A percentile compares a stretch with the other conserved stretches of the same genome.
Evolutionary conservation across 2,329 filamentous ascomycete species (phyloP).

Genomic region (Phialophora expanda): DNA sequence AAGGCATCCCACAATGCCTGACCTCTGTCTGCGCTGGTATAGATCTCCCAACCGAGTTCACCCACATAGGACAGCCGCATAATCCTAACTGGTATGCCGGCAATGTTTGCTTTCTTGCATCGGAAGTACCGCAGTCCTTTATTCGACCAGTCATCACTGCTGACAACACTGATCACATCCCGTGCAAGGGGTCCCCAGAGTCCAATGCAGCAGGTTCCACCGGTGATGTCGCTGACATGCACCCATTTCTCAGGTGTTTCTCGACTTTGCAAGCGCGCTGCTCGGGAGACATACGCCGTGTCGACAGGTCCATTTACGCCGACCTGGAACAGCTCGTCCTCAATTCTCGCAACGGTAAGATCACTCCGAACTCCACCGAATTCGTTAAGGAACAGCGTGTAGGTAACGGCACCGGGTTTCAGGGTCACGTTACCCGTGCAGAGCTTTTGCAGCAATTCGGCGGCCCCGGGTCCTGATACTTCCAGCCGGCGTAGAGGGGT

Average conservation of each 20-base stretch:
- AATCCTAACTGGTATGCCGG: conserved; percentile 61
- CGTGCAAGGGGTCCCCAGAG: conserved; percentile 65
- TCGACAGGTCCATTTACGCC: conserved; percentile 63
- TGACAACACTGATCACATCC: conserved; percentile 56
- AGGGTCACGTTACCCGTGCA: conserved; percentile 47
- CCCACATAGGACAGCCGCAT: conserved; percentile 66
- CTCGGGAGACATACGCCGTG: conserved; percentile 59
- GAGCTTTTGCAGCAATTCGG: conserved; percentile 60
- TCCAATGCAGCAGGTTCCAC: conserved; percentile 64
- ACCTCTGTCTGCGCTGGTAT: conserved; percentile 64
- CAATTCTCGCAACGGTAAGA: conserved; percentile 61
- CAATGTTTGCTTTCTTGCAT: conserved; percentile 57
- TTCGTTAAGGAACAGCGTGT: conserved; percentile 62
- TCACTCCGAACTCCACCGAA: conserved; percentile 63
- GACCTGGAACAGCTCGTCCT: conserved; percentile 56
- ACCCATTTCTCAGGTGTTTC: conserved; percentile 51
- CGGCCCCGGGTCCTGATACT: conserved; percentile 62
- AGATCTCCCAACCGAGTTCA: conserved; percentile 67
- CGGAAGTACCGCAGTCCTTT: conserved; percentile 57
- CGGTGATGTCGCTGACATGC: conserved; percentile 64
- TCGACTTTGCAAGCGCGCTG: conserved; percentile 58
- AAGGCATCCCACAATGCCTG: conserved; percentile 64
- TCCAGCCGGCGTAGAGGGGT: conserved; percentile 65
- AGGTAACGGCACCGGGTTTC: conserved; percentile 58
- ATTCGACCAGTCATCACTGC: conserved; percentile 33